Evolutionary conservation across 2,329 filamentous ascomycete species (phyloP), one percentile per base, ranked within the genome.

Genomic region (Camillea tinctor): DNA sequence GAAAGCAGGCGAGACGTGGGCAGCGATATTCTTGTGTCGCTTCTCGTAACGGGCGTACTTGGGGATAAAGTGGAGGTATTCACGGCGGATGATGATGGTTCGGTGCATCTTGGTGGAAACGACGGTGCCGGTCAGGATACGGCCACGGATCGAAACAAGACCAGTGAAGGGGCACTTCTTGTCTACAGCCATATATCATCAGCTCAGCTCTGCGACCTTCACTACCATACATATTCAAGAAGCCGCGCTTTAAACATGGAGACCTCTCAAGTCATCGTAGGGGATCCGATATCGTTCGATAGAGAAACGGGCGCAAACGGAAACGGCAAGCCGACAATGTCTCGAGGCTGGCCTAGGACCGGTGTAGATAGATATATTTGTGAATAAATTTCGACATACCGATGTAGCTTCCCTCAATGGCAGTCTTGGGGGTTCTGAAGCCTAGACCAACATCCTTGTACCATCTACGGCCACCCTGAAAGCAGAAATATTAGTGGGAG

Each of bases 121-220:
- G 78, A 99, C 95, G 79, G 93, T 97, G 78, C 95, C 95, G 80
- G 94, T 98, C 73, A 99, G 87, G 88, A 99, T 99, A 94, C 95
- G 94, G 82, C 95, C 95, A 86, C 95, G 95, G 87, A 99, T 99
- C 71, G 95, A 98, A 81, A 99, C 93, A 81, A 94, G 87, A 80
- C 96, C 96, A 74, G 93, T 97, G 90, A 99, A 99, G 73, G 95
- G 95, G 91, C 95, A 99, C 88, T 99, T 99, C 92, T 99, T 99
- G 90, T 99, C 95, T 97, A 77, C 75, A 69, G 60, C 63, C 19
- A 11, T 54, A 26, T 1, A 60, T 56, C 50, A 58, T 67, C 62
- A 67, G 65, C 57, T 67, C 62, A 67, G 65, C 57, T 40, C 57
- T 58, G 13, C 8, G 20, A 53, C 13, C 50, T 54, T 21, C 22